Evolutionary conservation across 1,284 basidiomycete genomes (phyloP), one percentile per base, ranked within the genome.

Genomic region (Boletus smithii): DNA sequence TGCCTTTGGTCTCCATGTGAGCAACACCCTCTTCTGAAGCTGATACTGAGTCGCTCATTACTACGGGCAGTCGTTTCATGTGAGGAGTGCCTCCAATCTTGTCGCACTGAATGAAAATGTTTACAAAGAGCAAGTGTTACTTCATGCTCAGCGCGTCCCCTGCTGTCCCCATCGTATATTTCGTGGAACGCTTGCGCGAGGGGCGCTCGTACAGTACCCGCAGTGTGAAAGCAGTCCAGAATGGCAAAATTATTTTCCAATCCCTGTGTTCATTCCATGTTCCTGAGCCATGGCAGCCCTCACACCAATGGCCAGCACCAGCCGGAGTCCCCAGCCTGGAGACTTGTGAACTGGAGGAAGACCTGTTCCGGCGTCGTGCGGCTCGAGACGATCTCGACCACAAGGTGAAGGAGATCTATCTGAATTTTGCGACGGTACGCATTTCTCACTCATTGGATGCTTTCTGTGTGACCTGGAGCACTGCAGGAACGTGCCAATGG

Each of bases 201-300:
- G 88, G 88, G 26, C 76, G 77, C 26, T 83, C 84, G 16, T 91
- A 90, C 62, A 70, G 75, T 33, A 86, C 89, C 17, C 83, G 82
- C 44, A 74, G 83, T 18, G 83, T 89, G 47, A 77, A 79, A 56
- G 87, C 86, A 1, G 73, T 76, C 27, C 94, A 97, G 65, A 79
- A 80, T 41, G 90, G 88, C 31, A 73, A 74, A 38, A 76, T 79
- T 35, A 80, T 97, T 54, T 97, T 95, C 68, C 78, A 88, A 47
- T 75, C 95, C 65, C 71, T 90, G 51, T 92, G 88, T 61, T 95
- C 91, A 2, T 97, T 93, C 73, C 85, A 93, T 52, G 73, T 76
- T 31, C 87, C 89, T 1, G 89, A 94, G 63, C 81, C 81, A 1
- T 79, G 78, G 71, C 88, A 91, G 60, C 84, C 81, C 4, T 65